Evolutionary conservation across 78 protist species (phyloP), one percentile per base, ranked within the genome.

Genomic region (Dictyostelium purpureum): DNA sequence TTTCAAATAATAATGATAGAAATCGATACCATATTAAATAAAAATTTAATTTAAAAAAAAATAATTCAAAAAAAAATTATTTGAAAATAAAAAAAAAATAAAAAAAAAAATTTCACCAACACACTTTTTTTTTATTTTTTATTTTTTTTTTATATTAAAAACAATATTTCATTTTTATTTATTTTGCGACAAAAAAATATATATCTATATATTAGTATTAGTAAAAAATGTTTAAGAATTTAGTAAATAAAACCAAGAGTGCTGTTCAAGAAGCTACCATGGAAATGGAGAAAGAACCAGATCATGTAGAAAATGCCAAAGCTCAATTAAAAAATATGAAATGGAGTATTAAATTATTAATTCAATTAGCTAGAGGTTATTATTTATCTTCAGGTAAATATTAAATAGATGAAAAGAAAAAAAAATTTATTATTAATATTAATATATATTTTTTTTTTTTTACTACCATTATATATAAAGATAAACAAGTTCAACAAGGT

Each of bases 401-500:
- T 7, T 38, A 65, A 52, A 59, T 59, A 49, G 66, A 21, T 59
- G 24, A 11, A 59, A 6, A 59, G 14, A 18, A 59, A 21, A 18
- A 59, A 14, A 19, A 67, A 19, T 40, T 12, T 40, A 40, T 67
- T 67, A 49, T 49, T 49, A 47, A 12, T 6, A 63, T 56, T 63
- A 19, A 18, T 16, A 66, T 66, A n/a, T n/a, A n/a, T 35, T 12
- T 37, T 33, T 28, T 59, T n/a, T 59, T 4, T 56, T 9, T 4
- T 43, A 43, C 4, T 43, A 4, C 7, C 4, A 43, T 43, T 43
- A 9, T 9, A 10, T 54, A 21, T 33, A 42, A 31, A 83, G 91
- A 85, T 61, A 85, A 85, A 73, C 82, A 70, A 85, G 80, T 85
- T 43, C 67, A 70, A 85, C 80, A 56, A 73, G 92, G 77, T 33